Evolutionary conservation across 2,329 filamentous ascomycete species (phyloP).

Genomic region (Huntiella abstrusa): DNA sequence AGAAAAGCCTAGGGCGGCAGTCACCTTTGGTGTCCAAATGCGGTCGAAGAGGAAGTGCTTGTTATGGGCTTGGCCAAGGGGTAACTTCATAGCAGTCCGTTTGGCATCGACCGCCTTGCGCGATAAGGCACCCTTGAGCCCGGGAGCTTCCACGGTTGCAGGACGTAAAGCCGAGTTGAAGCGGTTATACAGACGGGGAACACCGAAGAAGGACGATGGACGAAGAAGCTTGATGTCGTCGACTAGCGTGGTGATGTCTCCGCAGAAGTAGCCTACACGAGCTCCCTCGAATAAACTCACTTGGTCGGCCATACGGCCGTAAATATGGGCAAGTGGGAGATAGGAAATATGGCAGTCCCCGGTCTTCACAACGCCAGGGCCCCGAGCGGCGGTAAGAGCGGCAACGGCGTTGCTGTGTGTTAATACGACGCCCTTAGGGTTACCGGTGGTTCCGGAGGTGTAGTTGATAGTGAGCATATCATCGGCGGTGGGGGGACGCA

Average conservation of each 20-base stretch:
- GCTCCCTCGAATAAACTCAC: constrained; percentile 51
- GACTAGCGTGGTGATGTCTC: constrained; percentile 66
- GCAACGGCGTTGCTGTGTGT: constrained; percentile 68
- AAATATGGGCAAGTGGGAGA: constrained; percentile 86
- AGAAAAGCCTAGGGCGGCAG: constrained; percentile 64
- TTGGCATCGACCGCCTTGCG: constrained; percentile 66
- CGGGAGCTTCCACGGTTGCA: constrained; percentile 58
- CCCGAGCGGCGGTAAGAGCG: constrained; percentile 42
- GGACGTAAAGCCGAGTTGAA: constrained; percentile 70
- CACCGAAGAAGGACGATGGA: constrained; percentile 69
- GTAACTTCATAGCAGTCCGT: constrained; percentile 55
- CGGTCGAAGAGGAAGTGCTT: constrained; percentile 62
- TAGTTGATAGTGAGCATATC: constrained; percentile 85
- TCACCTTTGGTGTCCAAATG: constrained; percentile 81
- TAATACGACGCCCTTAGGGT: constrained; percentile 67
- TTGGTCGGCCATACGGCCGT: constrained; percentile 70
- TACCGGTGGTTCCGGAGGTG: constrained; percentile 68
- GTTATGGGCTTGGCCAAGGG: constrained; percentile 56
- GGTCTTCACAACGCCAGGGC: constrained; percentile 29
- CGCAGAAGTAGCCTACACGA: constrained; percentile 80
- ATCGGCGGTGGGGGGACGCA: constrained; percentile 51
- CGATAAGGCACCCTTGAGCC: constrained; percentile 64
- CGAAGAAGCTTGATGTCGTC: constrained; percentile 80
- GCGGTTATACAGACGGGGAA: constrained; percentile 79
- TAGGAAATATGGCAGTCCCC: constrained; percentile 62